Conservation (phyloP, 73 alveolate species). For the Paraurostyla sp. region DNA sequence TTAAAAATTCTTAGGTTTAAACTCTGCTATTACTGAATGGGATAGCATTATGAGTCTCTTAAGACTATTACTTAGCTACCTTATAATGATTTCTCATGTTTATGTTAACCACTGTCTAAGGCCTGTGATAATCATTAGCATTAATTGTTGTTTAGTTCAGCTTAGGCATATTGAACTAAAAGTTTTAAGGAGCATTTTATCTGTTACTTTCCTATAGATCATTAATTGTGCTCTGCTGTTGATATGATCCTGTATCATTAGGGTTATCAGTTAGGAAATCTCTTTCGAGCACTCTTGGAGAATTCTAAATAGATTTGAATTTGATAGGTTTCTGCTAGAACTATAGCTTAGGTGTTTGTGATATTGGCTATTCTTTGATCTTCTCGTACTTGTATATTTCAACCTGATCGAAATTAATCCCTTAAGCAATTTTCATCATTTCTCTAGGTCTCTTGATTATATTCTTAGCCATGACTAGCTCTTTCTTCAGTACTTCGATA, state of each 20-base stretch:
- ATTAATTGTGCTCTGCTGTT: too few species aligned
- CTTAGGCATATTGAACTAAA: not conserved
- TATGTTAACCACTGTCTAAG: not conserved
- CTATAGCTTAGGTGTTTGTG: not conserved
- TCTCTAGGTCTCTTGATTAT: slow-evolving; percentile 62
- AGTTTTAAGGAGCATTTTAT: not conserved
- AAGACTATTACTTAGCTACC: too few species aligned
- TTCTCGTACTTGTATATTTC: slow-evolving; percentile 26
- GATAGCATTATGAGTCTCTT: too few species aligned
- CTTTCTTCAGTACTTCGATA: slow-evolving; percentile 60
- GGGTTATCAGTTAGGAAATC: too few species aligned
- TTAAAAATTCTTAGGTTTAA: too few species aligned
- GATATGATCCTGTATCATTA: too few species aligned
- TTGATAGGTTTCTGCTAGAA: not conserved
- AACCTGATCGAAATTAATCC: not conserved
- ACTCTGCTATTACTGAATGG: too few species aligned
- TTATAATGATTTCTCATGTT: too few species aligned
- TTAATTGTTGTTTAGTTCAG: not conserved
- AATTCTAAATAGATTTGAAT: not conserved
- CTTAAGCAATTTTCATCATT: not conserved
- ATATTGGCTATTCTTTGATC: not conserved
- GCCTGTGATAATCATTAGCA: not conserved
- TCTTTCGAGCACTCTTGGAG: not conserved
- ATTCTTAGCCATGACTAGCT: slow-evolving; percentile 62
- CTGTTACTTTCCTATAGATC: too few species aligned